Base-by-base conservation (phyloP, 768 basidiomycete species). In the Auriscalpium vulgare region DNA sequence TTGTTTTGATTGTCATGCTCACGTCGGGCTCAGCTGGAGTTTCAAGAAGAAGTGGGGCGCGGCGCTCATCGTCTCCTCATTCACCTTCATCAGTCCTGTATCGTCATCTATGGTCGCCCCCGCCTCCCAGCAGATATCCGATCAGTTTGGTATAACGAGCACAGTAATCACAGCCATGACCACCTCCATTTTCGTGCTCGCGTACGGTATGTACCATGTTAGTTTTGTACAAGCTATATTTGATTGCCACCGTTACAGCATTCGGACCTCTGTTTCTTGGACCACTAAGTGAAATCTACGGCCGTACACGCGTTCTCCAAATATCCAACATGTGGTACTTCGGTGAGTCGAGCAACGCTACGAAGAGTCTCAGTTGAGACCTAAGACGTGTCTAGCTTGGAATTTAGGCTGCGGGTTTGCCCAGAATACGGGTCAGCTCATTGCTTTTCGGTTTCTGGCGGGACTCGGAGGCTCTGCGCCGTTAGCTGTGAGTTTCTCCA, bases 41-140 rank as follows among this genome's bases (percentile, higher is more conserved):
- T 54, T 51, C 37, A 35, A n/a, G 44, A 19, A 57, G 53, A 60
- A 60, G 44, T 60, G 59, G 59, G 37, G 74, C 0, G 80, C 79
- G 0, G 84, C 80, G 0, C 58, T 77, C 16, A 73, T 85, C 17
- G 78, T 85, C 0, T 85, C 85, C 0, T 70, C 73, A 0, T 87
- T 84, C 63, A 84, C 85, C 0, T 84, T 86, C 62, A 83, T 86
- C 21, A 74, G 72, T 2, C 83, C 87, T 0, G 73, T 89, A 0
- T 82, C 87, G 0, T 91, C 88, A 4, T 80, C 86, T 4, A 88
- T 88, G 82, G 72, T 88, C 1, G 83, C 88, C 0, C 87, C 87
- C 0, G 87, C 87, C 0, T 71, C 75, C 0, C 57, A 60, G 4
- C 75, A 81, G 53, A 62, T 91, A 0, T 82, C 74, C 2, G 56